phyloP scores from a whole-genome alignment of 1,284 basidiomycete genomes.

The Ganoderma leucocontextum region DNA sequence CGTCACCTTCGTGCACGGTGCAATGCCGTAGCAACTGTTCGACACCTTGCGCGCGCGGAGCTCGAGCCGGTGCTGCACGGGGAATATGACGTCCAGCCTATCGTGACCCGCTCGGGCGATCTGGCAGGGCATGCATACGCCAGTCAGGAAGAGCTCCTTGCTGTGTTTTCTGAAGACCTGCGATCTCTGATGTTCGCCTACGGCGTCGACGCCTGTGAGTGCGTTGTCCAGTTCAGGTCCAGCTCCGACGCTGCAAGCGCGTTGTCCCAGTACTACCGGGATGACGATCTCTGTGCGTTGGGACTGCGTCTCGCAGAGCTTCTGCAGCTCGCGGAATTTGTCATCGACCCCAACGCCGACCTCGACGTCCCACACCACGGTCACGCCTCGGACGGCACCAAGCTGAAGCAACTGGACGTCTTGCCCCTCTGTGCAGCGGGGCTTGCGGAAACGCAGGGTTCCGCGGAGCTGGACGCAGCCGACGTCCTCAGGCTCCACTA shows the following conservation, averaged over 20 bases:
- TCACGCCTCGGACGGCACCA: not conserved
- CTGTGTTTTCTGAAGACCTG: not conserved
- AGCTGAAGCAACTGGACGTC: not conserved
- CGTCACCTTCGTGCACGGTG: not conserved
- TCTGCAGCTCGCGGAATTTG: not conserved
- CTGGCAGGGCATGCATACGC: not conserved
- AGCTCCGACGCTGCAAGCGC: not conserved
- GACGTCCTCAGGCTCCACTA: not conserved
- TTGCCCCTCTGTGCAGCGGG: not conserved
- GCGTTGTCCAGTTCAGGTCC: not conserved
- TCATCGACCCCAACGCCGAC: not conserved
- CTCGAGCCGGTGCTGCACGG: no score
- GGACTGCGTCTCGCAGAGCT: not conserved
- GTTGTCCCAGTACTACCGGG: not conserved
- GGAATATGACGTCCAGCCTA: not conserved
- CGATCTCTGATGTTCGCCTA: not conserved
- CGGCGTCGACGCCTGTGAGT: not conserved
- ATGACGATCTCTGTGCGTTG: not conserved
- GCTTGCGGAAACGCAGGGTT: not conserved
- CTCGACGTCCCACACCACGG: no score
- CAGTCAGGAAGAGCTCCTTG: not conserved
- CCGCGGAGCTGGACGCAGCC: not conserved
- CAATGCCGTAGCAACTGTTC: not conserved
- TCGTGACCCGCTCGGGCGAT: not conserved
- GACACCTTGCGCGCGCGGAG: not conserved